phyloP scores from a whole-genome alignment of 2,329 filamentous ascomycete genomes.

The Aspergillus unguis region DNA sequence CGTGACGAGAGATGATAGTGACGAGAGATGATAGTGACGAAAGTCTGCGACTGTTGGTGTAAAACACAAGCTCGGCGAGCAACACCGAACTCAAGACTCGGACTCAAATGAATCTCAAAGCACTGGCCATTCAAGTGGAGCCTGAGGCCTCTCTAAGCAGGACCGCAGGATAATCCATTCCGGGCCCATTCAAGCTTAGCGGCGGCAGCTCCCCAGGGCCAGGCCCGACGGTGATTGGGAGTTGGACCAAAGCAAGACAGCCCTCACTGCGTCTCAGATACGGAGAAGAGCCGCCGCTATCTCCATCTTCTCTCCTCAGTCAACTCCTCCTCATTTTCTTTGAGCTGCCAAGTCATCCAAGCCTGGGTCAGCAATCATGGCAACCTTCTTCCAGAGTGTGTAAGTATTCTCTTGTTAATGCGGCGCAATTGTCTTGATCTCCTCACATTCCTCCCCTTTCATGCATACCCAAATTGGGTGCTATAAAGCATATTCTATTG shows the following conservation, averaged over 20 bases:
- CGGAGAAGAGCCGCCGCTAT: conserved; percentile 3
- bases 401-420: conserved; percentile 33
- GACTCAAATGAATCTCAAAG: neutral
- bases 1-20: neutral
- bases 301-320: conserved; percentile 9
- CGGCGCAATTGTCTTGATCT: conserved; percentile 12
- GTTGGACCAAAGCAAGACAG: neutral
- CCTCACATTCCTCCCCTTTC: conserved; percentile 14
- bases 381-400: conserved; percentile 51
- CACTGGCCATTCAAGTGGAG: neutral
- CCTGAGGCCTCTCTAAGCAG: conserved; percentile 9
- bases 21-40: neutral
- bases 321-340: conserved; percentile 5
- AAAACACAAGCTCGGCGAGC: neutral
- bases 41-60: no score
- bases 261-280: neutral
- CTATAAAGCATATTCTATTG: conserved; percentile 9
- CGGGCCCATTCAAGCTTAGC: conserved; percentile 23
- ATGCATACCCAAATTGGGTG: conserved; percentile 10
- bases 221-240: conserved; percentile 17
- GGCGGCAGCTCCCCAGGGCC: conserved; percentile 18
- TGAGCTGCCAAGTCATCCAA: neutral
- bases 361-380: conserved; percentile 34
- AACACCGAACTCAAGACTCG: neutral
- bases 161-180: conserved; percentile 24